Base-by-base conservation (phyloP, 345 rosid genomes). In the Cardiospermum halicacabum region DNA sequence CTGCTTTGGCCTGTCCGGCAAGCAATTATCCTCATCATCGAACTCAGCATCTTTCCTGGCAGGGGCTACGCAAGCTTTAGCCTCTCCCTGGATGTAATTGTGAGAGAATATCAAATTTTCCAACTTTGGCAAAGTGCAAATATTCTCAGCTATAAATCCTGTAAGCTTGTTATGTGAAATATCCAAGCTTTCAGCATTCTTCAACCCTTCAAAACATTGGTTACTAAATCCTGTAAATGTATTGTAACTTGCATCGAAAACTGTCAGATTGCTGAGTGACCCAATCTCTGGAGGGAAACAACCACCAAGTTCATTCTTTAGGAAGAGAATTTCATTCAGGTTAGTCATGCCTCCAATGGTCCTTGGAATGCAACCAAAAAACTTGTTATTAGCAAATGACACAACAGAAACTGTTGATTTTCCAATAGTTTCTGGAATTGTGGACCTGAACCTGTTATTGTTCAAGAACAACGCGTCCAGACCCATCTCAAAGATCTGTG, bases 201-300 rank as follows among this genome's bases (percentile, higher is more conserved):
- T 66, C 68, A 91, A 51, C 2, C 73, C 62, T 0, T 78, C 63
- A 64, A 79, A 70, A 51, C 77, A 79, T 1, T 48, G 27, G 0
- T 90, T 87, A 67, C 87, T 22, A 57, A 42, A 56, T 13, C 97
- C 96, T 0, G 64, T 18, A 66, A 91, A 82, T 1, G 64, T 18
- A 68, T 89, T 91, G 58, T 3, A 31, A 66, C 94, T 78, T 4
- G 66, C 86, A 16, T 91, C 96, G 2, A 91, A 77, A 0, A 89
- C 80, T 0, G 79, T 87, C 27, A 82, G 27, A 4, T 85, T 81
- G 10, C 60, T 26, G 10, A 92, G 82, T 57, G 16, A 61, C 22
- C 95, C 92, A 0, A 89, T 66, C 37, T 86, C 93, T n/a, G 73
- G 40, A 0, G 97, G 93, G 70, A 91, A 82, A 64, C 97, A 91